Evolutionary conservation across 176 grass and related monocot species (phyloP).

Genomic region (Pontederia crassipes): DNA sequence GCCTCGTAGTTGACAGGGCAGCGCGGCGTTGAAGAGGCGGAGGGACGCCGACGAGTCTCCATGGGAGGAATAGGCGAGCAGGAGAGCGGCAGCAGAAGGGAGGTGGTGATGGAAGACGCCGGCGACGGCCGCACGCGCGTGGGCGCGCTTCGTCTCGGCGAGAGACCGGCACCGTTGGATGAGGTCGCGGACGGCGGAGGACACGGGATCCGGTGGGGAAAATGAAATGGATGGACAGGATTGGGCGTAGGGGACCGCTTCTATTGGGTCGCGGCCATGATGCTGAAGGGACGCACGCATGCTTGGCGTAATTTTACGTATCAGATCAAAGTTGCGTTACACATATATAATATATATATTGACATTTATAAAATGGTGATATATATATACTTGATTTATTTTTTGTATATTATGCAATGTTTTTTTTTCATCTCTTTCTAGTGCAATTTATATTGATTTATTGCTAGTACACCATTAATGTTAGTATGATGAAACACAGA

Average conservation of each 20-base stretch:
- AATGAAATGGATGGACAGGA: background rate
- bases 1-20: constrained; percentile 19
- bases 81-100: constrained; percentile 34
- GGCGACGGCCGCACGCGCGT: constrained; percentile 28
- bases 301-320: too few species aligned
- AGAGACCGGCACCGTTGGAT: background rate
- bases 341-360: too few species aligned
- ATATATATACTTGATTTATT: too few species aligned
- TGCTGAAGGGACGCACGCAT: too few species aligned
- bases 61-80: constrained; percentile 52
- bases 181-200: constrained; percentile 1
- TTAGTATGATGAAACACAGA: too few species aligned
- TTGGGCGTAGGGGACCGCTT: background rate
- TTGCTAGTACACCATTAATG: too few species aligned
- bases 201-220: background rate
- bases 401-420: too few species aligned
- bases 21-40: constrained; percentile 32
- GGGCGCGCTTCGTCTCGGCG: constrained; percentile 13
- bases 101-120: constrained; percentile 36
- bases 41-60: constrained; percentile 29
- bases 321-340: too few species aligned
- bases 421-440: too few species aligned
- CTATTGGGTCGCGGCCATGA: too few species aligned
- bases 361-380: too few species aligned
- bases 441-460: too few species aligned